Base-by-base conservation (phyloP, 1,139 yeast genomes). In the Debaryomyces robertsiae region DNA sequence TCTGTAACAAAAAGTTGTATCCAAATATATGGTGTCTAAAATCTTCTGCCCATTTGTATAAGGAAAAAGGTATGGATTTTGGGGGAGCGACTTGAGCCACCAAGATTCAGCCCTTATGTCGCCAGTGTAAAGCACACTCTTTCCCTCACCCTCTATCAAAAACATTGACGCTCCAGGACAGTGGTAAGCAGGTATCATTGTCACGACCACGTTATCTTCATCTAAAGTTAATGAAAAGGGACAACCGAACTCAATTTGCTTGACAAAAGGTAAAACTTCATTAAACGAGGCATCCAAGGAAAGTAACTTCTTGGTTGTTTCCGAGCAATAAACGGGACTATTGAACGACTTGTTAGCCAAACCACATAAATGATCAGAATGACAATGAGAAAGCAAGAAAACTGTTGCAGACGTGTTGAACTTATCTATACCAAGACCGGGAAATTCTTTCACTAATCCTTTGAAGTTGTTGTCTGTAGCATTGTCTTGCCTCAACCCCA, bases 91-190 rank as follows among this genome's bases (percentile, higher is more conserved):
- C 9, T 67, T 60, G 1, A 70, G 55, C 75, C 81, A 79, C 79
- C 82, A 77, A 0, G 50, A 36, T 49, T 81, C 87, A 1, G 83
- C 83, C 27, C 85, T 61, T 7, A 79, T 45, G 50, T 82, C 87
- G 2, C 87, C 88, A 0, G 86, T 81, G 14, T 71, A 61, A 3
- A 81, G 57, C 1, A 80, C 73, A 0, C 76, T 55, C 10, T 49
- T 54, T 1, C 36, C 32, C 0, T 42, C 33, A 3, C 63, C 55
- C 47, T 79, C 79, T 1, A 82, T 47, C 29, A 81, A 62, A 44
- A 77, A 73, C 82, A 81, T 78, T 4, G 69, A 65, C 3, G 84
- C 69, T 2, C 87, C 88, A 3, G 84, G 82, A 49, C 87, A 82
- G 50, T 82, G 88, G 49, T 81, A 73, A 0, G 81, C 64, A 6